Base-by-base conservation (phyloP, 352 stramenopile genomes). In the Phytophthora chlamydospora region DNA sequence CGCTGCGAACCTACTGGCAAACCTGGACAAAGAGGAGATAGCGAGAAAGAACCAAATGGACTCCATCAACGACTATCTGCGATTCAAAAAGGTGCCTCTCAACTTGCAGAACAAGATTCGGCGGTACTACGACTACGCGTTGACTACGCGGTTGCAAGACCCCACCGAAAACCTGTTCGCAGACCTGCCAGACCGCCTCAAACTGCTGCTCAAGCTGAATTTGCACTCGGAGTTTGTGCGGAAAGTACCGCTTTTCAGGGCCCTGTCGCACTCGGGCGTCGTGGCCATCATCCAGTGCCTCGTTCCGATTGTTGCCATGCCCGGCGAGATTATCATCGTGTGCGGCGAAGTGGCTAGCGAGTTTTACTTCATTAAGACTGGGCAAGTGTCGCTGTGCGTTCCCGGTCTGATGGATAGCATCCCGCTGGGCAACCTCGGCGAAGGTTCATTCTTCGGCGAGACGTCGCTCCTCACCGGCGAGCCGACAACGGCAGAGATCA, bases 301-400 rank as follows among this genome's bases (percentile, higher is more conserved):
- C 34, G 68, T 75, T 14, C 71, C 66, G 9, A 65, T 89, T 33
- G 81, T 91, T 5, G 80, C 68, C 6, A 88, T 93, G 78, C 76
- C 84, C 1, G 62, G 81, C 14, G 82, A 93, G 33, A 55, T 91
- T 3, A 85, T 93, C 62, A 83, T 93, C 6, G 57, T 67, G 9
- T 76, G 78, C 34, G 82, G 72, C 21, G 84, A 93, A 60, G 45
- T 81, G 36, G 73, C 65, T 29, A 75, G 49, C 17, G 78, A 90
- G 62, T 90, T 93, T 47, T 93, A 91, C 55, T 89, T 93, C 32
- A 91, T 93, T 50, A 88, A 87, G 44, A 77, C 71, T 45, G 82
- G 78, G 1, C 73, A 75, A 29, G 84, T 90, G 9, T 87, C 75
- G 9, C 62, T 90, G 1, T 81, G 67, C n/a, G 76, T 88, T 4